Evolutionary conservation across 2,329 filamentous ascomycete species (phyloP).

Genomic region (Pseudocercospora crystallina): DNA sequence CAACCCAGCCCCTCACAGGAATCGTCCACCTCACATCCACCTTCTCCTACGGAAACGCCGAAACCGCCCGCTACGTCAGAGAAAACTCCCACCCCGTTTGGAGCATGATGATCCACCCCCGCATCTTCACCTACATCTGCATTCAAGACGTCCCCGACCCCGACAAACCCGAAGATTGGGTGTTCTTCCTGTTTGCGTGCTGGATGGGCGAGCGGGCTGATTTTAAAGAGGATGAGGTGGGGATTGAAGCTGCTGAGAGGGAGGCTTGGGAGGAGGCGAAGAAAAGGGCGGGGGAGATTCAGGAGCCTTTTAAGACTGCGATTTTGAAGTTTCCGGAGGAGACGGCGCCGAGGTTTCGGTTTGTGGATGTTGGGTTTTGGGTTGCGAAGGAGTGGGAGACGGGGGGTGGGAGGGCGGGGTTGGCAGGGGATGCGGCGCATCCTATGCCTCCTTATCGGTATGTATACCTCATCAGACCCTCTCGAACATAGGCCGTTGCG

Average conservation of each 20-base stretch:
- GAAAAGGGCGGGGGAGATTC: neutral
- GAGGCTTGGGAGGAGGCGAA: slow-evolving; percentile 1
- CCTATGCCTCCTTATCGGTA: slow-evolving; percentile 43
- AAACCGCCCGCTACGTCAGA: slow-evolving; percentile 7
- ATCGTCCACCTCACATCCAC: slow-evolving; percentile 17
- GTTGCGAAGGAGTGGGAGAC: slow-evolving; percentile 24
- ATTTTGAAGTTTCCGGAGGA: slow-evolving; percentile 18
- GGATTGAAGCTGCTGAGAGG: slow-evolving; percentile 4
- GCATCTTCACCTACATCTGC: slow-evolving; percentile 11
- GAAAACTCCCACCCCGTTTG: slow-evolving; percentile 19
- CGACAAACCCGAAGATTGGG: slow-evolving; percentile 20
- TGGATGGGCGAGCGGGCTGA: too few species aligned
- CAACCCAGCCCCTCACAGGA: neutral
- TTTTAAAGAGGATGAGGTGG: too few species aligned
- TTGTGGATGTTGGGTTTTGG: slow-evolving; percentile 25
- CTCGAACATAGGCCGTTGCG: too few species aligned
- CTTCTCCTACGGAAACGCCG: slow-evolving; percentile 18
- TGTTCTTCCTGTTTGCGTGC: slow-evolving; percentile 8
- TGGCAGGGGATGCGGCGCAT: slow-evolving; percentile 42
- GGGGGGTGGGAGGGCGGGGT: slow-evolving; percentile 22
- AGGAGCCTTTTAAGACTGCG: slow-evolving; percentile 22
- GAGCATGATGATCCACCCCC: slow-evolving; percentile 16
- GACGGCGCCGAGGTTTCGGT: too few species aligned
- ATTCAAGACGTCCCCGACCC: slow-evolving; percentile 19
- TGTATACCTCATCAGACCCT: too few species aligned